Evolutionary conservation across 257 asterid species (phyloP).

Genomic region (Gentiana macrophylla): DNA sequence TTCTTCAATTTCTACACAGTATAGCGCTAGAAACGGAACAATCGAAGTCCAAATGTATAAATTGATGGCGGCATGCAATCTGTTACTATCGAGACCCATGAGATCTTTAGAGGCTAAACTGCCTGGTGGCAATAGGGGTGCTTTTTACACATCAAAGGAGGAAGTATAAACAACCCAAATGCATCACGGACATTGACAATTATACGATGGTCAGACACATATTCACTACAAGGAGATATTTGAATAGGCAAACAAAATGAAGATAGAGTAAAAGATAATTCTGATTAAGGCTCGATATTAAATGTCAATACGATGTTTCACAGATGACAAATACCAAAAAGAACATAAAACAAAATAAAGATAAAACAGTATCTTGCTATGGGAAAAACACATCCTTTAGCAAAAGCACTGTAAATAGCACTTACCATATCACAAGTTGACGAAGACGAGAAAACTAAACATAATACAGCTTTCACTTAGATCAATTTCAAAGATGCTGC

Average conservation of each 20-base stretch:
- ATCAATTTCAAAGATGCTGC: too few species aligned
- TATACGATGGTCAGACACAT: too few species aligned
- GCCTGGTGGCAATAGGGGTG: neutral
- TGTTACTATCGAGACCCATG: neutral
- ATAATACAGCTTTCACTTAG: too few species aligned
- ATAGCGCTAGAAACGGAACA: slow-evolving; percentile 1
- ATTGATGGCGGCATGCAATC: neutral
- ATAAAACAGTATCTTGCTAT: neutral
- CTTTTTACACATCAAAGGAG: too few species aligned
- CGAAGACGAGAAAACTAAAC: too few species aligned
- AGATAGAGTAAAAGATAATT: neutral
- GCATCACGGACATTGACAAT: too few species aligned
- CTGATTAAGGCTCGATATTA: neutral
- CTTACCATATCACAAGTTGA: too few species aligned
- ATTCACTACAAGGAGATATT: neutral
- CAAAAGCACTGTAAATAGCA: neutral
- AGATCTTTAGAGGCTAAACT: neutral
- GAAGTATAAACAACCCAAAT: too few species aligned
- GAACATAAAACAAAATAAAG: neutral
- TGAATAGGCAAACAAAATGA: neutral
- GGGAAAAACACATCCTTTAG: neutral
- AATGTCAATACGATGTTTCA: neutral
- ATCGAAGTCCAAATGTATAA: too few species aligned
- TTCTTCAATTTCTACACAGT: neutral
- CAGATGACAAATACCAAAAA: neutral